Conservation (phyloP, 1,139 yeast genomes). For the Zygosaccharomyces pseudobailii region DNA sequence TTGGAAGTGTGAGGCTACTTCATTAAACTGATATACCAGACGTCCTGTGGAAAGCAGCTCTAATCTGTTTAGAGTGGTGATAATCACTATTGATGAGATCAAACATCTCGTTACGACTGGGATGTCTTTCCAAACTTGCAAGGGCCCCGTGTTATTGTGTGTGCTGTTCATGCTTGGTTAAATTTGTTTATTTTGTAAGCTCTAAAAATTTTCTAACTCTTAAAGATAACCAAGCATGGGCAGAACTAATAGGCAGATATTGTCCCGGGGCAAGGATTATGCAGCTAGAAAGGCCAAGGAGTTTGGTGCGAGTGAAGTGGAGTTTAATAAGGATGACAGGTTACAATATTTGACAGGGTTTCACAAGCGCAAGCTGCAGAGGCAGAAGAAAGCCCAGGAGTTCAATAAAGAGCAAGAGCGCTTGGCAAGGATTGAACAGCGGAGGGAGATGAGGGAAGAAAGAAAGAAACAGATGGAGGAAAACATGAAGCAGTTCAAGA, state of each 20-base stretch:
- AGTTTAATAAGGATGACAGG: slow-evolving; percentile 70
- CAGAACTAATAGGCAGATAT: slow-evolving; percentile 65
- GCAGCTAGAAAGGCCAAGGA: slow-evolving; percentile 54
- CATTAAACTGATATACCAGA: slow-evolving; percentile 7
- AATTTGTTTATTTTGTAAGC: neutral
- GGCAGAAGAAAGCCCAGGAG: slow-evolving; percentile 81
- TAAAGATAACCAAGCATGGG: slow-evolving; percentile 2
- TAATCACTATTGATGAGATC: slow-evolving; percentile 9
- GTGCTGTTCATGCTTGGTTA: slow-evolving; percentile 1
- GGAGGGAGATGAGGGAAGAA: slow-evolving; percentile 58
- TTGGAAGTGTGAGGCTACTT: slow-evolving; percentile 6
- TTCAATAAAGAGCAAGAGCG: slow-evolving; percentile 72
- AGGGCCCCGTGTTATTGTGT: slow-evolving; percentile 4
- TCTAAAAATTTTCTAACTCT: slow-evolving; percentile 1
- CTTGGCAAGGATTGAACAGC: slow-evolving; percentile 67
- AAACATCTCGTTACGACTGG: slow-evolving; percentile 13
- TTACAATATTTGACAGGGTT: slow-evolving; percentile 87
- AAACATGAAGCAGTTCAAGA: slow-evolving; percentile 55
- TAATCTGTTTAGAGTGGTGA: slow-evolving; percentile 9
- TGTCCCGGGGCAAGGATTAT: slow-evolving; percentile 83
- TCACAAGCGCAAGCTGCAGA: slow-evolving; percentile 83
- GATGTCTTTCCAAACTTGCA: slow-evolving; percentile 7
- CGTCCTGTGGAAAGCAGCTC: slow-evolving; percentile 4
- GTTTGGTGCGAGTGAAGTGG: slow-evolving; percentile 70
- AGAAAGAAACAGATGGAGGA: slow-evolving; percentile 60